Evolutionary conservation across 148 eudicot species (phyloP).

Genomic region (Chenopodium formosanum): DNA sequence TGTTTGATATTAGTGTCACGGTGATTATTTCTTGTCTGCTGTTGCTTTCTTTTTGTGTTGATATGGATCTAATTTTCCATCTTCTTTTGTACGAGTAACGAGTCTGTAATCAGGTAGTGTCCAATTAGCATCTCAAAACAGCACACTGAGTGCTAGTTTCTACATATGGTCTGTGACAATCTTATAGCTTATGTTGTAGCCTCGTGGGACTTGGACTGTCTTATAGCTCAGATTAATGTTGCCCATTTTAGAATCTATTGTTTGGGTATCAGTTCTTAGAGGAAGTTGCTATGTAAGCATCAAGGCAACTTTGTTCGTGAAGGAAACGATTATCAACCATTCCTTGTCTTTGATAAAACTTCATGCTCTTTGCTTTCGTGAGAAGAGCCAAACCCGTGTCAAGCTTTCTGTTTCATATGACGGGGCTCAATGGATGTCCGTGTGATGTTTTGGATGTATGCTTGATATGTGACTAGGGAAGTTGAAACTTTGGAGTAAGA

Average conservation of each 20-base stretch:
- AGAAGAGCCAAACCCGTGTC: not conserved
- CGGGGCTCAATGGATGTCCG: not conserved
- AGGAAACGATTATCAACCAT: not conserved
- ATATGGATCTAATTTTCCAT: not conserved
- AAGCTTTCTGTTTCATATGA: not conserved
- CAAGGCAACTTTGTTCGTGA: not conserved
- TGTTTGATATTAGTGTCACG: not conserved
- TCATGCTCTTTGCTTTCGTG: not conserved
- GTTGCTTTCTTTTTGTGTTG: not conserved
- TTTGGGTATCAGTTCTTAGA: not conserved
- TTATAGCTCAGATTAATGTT: not conserved
- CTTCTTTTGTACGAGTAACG: not conserved
- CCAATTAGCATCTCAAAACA: not conserved
- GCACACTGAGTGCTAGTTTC: not conserved
- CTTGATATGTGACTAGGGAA: not conserved
- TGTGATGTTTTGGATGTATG: slow-evolving; percentile 2
- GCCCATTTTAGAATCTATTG: not conserved
- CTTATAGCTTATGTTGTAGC: not conserved
- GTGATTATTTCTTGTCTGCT: not conserved
- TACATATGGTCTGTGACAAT: not conserved
- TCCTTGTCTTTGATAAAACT: not conserved
- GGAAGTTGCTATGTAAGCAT: not conserved
- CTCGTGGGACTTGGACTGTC: not conserved
- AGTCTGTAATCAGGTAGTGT: not conserved
- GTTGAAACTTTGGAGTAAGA: not conserved